Evolutionary conservation across 2,329 filamentous ascomycete species (phyloP), one percentile per base, ranked within the genome.

Genomic region (Aspergillus brasiliensis): DNA sequence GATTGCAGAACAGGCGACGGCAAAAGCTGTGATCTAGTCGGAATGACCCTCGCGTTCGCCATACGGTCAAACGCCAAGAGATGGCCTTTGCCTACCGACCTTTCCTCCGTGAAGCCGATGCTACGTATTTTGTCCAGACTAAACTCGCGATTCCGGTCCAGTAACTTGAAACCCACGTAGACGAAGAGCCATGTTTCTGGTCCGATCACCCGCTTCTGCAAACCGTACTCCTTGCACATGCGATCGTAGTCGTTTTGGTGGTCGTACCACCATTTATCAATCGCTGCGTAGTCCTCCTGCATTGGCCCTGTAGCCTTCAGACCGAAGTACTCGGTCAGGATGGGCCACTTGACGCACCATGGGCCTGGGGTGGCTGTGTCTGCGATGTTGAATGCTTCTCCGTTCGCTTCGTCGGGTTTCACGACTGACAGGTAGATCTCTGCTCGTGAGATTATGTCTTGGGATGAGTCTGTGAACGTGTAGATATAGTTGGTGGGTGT

Each of bases 391-490:
- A 71, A 72, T 2, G 60, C 62, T 15, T 67, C 58, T 0, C 61
- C 62, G n/a, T 66, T 58, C 1, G 61, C 62, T 6, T 64, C 13
- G 1, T 67, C 42, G 3, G 63, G 64, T 52, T 62, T 52, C 10
- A 59, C 49, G 3, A 73, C n/a, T 0, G 68, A 70, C 0, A 64
- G 63, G 46, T 67, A 72, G 37, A 74, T 66, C 28, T 72, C 64
- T 1, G 68, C 62, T 1, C 58, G 60, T 5, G 66, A 57, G 28
- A 69, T 67, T 10, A 70, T 63, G 49, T 68, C 78, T 66, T 80
- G 77, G 40, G 65, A 74, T 2, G 72, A 75, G 60, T 77, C 72
- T 31, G 75, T 79, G 65, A 69, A 71, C 11, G 71, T 68, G 40
- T 69, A 70, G 5, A 57, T 60, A 64, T 69, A 80, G 27, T 70